Evolutionary conservation across 164 flowering plant genomes (phyloP), one percentile per base, ranked within the genome.

Genomic region (Akebia trifoliata): DNA sequence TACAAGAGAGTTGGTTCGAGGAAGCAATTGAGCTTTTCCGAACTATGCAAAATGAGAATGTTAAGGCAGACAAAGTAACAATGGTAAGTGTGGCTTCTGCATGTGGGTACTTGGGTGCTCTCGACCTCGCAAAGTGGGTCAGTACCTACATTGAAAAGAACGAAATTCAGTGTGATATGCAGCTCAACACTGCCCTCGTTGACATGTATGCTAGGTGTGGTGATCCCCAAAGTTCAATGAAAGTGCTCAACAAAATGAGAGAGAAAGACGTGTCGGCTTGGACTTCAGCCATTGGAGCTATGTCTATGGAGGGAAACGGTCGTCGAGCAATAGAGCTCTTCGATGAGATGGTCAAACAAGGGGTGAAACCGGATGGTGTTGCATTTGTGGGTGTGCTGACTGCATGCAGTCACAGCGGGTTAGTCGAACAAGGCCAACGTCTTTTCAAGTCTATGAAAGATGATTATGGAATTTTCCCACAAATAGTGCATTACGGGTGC

Each of bases 191-290:
- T 2, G 71, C 85, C 11, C 60, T 80, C 42, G 71, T 82, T 46
- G 87, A 82, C 54, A 82, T 82, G 87, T 82, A 72, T 69, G 74
- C 78, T 39, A 73, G 75, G 54, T 82, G 87, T 62, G 87, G 85
- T 2, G 80, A 69, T 61, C 65, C 77, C 38, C 26, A 49, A 56
- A 70, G 53, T 42, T 80, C 85, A 12, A 64, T 76, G 74, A 59
- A 50, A 47, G 59, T 78, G 18, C 80, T 82, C 49, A 8, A 51
- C 6, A 36, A 32, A 50, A 76, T 80, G 72, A 24, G 7, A 39
- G 58, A 60, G 47, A 78, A 69, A 61, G 81, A 80, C 65, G 76
- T 78, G 7, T 72, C 81, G 36, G 77, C 80, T 30, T 82, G 87
- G 85, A 80, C 77, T 32, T 74, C 81, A 28, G 77, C 70, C 31